Evolutionary conservation across 306 rosid genomes (phyloP), one percentile per base, ranked within the genome.

Genomic region (Inga leiocalycina): DNA sequence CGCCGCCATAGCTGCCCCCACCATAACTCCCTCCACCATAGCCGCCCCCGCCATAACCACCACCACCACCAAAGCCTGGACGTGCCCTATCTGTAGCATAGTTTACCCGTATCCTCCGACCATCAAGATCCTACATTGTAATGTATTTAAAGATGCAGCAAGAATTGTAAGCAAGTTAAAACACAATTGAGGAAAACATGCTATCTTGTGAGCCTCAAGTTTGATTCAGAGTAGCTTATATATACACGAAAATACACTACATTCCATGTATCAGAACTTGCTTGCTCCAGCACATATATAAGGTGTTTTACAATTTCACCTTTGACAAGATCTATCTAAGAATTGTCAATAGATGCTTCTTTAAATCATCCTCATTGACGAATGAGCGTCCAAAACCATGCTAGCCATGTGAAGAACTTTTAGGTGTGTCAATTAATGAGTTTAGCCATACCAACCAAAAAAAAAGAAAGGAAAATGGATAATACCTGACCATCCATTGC

Each of bases 401-500:
- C 48, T 64, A 48, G 16, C 61, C 19, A 75, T 35, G 45, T 68
- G 44, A 84, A 74, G 34, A n/a, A 74, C 45, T 71, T 73, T 30
- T 67, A 75, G 49, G 35, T 14, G 41, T 11, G 48, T 46, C 24
- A 77, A 44, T 59, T 62, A 12, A 72, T 37, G 78, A 73, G 52
- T 70, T 80, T 51, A 32, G 68, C 69, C 71, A 34, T 30, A 78
- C 17, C 5, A 24, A 59, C 34, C 11, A n/a, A 59, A 22, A 22
- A 22, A 56, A 77, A 59, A 4, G 10, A 43, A 68, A 51, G 49
- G 62, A 32, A 80, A 46, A 65, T 3, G 44, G 81, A 81, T 44
- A 37, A n/a, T 88, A 88, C 91, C 91, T 86, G 85, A 67, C 89
- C 89, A 82, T 88, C 88, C 88, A 86, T 27, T 71, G 65, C 89